Base-by-base conservation (phyloP, 2,329 filamentous ascomycete species). In the Fragosphaeria purpurea region DNA sequence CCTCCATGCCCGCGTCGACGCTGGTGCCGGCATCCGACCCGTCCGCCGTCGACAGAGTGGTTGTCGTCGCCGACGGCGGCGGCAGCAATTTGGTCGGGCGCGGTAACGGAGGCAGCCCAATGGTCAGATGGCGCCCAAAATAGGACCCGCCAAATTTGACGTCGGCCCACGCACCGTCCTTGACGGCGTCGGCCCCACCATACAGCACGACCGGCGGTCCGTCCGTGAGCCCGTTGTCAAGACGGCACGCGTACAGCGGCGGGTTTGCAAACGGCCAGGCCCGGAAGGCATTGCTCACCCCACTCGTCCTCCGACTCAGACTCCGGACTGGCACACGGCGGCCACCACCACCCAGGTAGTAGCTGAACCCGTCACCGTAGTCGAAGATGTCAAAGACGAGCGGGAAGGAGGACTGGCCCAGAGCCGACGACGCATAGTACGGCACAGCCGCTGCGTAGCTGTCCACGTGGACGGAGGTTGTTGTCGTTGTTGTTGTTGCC, bases 181-280 rank as follows among this genome's bases (percentile, higher is more conserved):
- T 5, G 13, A 53, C 51, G 30, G 58, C 55, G 47, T 51, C 53
- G 7, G 63, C 60, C 6, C 62, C 63, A 48, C 55, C 60, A 58
- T 67, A 64, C 32, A 68, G 56, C 11, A 65, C 55, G 5, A 66
- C 52, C 46, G 60, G 56, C 1, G 62, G 59, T 41, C 58, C 54
- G 10, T 58, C 59, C 3, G 55, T 59, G 48, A 57, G 58, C 5
- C 57, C 57, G 8, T 54, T 44, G 53, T 64, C 57, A 41, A 55
- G 45, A 11, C 58, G 51, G 4, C 63, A 59, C 11, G 63, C 59
- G 52, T 65, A 65, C 13, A 63, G 51, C 0, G 63, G 64, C 5
- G 53, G 11, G 13, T 55, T 35, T 50, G 62, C 40, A 38, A 42
- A 51, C 12, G 50, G 50, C 50, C 50, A 52, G 34, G 39, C 12